Conservation (phyloP, 108 stramenopile genomes). For the Cylindrotheca closterium region DNA sequence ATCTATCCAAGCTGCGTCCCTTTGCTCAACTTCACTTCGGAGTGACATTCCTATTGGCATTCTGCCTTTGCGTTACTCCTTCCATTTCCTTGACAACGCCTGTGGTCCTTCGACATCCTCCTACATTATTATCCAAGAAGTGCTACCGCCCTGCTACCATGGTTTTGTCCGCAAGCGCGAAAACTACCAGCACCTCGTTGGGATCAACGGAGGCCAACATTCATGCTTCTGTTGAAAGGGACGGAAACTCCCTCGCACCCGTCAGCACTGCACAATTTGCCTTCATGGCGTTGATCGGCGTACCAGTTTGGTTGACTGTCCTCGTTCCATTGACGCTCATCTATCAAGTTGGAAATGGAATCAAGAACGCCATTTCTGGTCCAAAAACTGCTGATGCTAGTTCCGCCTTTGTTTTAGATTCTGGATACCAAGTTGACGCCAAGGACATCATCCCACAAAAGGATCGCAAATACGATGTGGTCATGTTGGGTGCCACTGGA, state of each 20-base stretch:
- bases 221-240: conserved; percentile 1
- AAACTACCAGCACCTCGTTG: background rate
- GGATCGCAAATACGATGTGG: conserved; percentile 72
- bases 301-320: conserved; percentile 30
- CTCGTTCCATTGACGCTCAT: conserved; percentile 41
- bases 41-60: too few relatives aligned
- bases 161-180: background rate
- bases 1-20: too few relatives aligned
- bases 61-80: background rate
- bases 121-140: too few relatives aligned
- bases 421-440: conserved; percentile 24
- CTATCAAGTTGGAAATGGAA: conserved; percentile 40
- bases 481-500: conserved; percentile 86
- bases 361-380: background rate
- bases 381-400: background rate
- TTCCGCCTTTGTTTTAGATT: conserved; percentile 8
- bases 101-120: too few relatives aligned
- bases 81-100: too few relatives aligned
- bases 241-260: conserved; percentile 5
- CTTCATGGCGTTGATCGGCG: conserved; percentile 10
- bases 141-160: background rate
- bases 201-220: conserved; percentile 5
- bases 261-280: conserved; percentile 12
- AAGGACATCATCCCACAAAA: conserved; percentile 31
- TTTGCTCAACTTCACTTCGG: too few relatives aligned